A percentile compares a stretch with the other conserved stretches of the same genome.
phyloP scores from a whole-genome alignment of 78 protist species.

The Pigoraptor vietnamica region DNA sequence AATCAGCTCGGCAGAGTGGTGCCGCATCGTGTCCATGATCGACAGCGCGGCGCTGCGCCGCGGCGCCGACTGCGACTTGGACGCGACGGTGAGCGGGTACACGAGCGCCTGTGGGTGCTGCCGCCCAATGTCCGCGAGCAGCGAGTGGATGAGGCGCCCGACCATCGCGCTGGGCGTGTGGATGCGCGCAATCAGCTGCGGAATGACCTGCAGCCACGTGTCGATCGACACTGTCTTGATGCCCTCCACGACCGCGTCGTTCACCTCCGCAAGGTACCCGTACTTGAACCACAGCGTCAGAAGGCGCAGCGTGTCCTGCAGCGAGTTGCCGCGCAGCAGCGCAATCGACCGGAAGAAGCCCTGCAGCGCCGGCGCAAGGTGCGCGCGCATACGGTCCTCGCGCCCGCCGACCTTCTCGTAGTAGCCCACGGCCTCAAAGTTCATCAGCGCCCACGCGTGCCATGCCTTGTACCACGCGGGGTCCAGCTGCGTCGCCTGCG shows the following conservation, averaged over 20 bases:
- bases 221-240: constrained; percentile 72
- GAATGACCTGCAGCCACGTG: constrained; percentile 94
- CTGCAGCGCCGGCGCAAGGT: constrained; percentile 48
- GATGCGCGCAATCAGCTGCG: constrained; percentile 87
- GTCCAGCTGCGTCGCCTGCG: constrained; percentile 2
- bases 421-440: constrained; percentile 67
- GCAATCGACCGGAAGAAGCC: constrained; percentile 89
- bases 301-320: constrained; percentile 82
- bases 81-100: constrained; percentile 96
- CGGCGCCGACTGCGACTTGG: constrained; percentile 44
- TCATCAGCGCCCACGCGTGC: constrained; percentile 90
- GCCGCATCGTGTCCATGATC: constrained; percentile 56
- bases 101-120: constrained; percentile 97
- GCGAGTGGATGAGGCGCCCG: constrained; percentile 58
- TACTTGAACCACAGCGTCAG: constrained; percentile 83
- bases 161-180: constrained; percentile 62
- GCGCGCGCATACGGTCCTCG: not conserved
- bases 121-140: constrained; percentile 74
- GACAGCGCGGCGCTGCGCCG: constrained; percentile 60
- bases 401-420: not conserved
- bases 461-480: constrained; percentile 90
- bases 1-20: constrained; percentile 51
- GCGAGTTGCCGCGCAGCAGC: constrained; percentile 36
- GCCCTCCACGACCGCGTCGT: constrained; percentile 49
- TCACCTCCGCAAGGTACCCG: constrained; percentile 33